Conservation (phyloP, 495 filamentous ascomycete species). For the Bacidia gigantensis region DNA sequence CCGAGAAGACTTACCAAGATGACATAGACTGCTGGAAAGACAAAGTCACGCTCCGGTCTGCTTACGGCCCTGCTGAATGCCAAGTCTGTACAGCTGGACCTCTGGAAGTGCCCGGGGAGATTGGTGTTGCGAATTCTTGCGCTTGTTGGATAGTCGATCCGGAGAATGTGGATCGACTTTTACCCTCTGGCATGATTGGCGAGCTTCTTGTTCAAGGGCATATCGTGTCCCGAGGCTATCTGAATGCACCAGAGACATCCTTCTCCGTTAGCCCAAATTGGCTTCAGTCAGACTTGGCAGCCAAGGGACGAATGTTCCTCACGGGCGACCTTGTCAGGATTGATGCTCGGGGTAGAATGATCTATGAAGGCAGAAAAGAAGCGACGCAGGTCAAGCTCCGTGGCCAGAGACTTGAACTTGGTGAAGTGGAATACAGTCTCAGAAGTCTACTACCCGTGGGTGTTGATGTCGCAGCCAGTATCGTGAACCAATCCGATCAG, state of each 20-base stretch:
- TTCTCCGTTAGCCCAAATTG: conserved; percentile 8
- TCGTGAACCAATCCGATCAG: too few species aligned
- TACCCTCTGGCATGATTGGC: conserved; percentile 31
- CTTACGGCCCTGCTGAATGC: conserved; percentile 41
- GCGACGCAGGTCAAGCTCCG: conserved; percentile 37
- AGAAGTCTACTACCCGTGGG: too few species aligned
- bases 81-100: conserved; percentile 15
- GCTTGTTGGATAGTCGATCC: conserved; percentile 29
- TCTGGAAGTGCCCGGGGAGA: background rate
- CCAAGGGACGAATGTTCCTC: conserved; percentile 27
- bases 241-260: conserved; percentile 15
- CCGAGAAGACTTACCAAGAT: conserved; percentile 14
- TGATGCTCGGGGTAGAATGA: conserved; percentile 23
- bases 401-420: conserved; percentile 37
- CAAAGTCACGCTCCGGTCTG: conserved; percentile 34
- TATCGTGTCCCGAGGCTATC: conserved; percentile 22
- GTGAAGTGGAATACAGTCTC: conserved; percentile 38
- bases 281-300: background rate
- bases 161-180: conserved; percentile 21
- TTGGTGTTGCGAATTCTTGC: conserved; percentile 12
- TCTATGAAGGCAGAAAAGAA: conserved; percentile 34
- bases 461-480: too few species aligned
- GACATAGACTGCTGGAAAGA: conserved; percentile 30
- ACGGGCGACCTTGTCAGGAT: conserved; percentile 35
- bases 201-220: conserved; percentile 29